Evolutionary conservation across 208 protist species (phyloP), one percentile per base, ranked within the genome.

Genomic region (Strigomonas oncopelti): DNA sequence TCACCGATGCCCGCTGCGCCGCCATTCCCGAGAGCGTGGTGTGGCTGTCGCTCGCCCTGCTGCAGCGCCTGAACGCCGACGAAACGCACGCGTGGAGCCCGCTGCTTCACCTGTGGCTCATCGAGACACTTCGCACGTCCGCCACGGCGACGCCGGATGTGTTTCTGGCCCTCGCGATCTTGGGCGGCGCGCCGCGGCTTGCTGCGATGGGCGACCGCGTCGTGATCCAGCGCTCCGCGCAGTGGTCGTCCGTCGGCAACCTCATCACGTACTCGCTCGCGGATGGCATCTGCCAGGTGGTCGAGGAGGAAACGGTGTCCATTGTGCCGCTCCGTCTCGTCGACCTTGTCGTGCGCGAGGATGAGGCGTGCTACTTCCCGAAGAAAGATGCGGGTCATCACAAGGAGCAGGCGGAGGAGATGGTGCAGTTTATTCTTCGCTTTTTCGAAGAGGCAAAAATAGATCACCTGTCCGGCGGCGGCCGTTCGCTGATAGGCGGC

Each of bases 131-230:
- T 28, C 61, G 54, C 5, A 46, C n/a, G 9, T 36, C 42, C 2
- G 13, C 58, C 16, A 48, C 20, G 11, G 48, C 60, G n/a, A 61
- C 32, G 31, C 14, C 16, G 9, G 83, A 90, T 65, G 78, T 78
- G 20, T 74, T 87, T 31, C 72, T 93, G 7, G 78, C 75, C 13
- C 76, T 95, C n/a, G 70, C 77, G 11, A 81, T 95, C 58, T 67
- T 93, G 7, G 74, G 77, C 48, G 83, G 81, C 8, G 53, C 68
- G 9, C 68, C 85, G 22, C 81, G 90, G 24, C 65, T 93, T 13
- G 81, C 84, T n/a, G 87, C 87, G 28, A 76, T 84, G 0, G 90
- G 87, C 16, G 90, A 95, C 71, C 54, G 27, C 13, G 75, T 95
- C 27, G 62, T 62, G 25, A 74, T 92, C 11, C 71, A 79, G n/a